phyloP scores from a whole-genome alignment of 2,329 filamentous ascomycete species.

The Neonectria magnoliae region DNA sequence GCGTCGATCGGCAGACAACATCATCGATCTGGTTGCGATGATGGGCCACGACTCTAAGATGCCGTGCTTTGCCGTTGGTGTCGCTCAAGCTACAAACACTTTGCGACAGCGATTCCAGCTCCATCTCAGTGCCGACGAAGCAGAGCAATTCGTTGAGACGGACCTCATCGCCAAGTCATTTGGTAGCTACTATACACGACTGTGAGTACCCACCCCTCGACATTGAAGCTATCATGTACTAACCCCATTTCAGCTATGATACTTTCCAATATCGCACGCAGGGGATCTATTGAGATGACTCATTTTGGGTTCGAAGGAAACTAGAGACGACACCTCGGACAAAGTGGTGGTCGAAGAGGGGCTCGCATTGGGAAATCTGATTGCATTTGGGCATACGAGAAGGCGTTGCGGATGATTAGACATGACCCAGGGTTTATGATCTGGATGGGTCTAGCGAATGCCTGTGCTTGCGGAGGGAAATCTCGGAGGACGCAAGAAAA shows the following conservation, averaged over 20 bases:
- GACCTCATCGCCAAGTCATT: constrained; percentile 83
- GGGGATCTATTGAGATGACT: constrained; percentile 76
- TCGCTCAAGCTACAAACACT: constrained; percentile 74
- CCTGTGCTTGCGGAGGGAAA: constrained; percentile 1
- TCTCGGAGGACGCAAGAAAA: neutral
- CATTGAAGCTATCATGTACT: constrained; percentile 1
- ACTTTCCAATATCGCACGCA: constrained; percentile 90
- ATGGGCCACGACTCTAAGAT: constrained; percentile 87
- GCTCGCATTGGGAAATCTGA: constrained; percentile 32
- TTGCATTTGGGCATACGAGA: constrained; percentile 38
- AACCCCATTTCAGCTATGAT: constrained; percentile 69
- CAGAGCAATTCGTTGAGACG: constrained; percentile 81
- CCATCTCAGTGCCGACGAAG: constrained; percentile 83
- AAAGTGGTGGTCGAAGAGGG: constrained; percentile 19
- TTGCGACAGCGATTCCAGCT: constrained; percentile 82
- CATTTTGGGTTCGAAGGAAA: constrained; percentile 1
- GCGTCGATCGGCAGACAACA: constrained; percentile 79
- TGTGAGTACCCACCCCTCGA: constrained; percentile 62
- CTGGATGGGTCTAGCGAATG: constrained; percentile 14
- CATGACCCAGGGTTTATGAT: constrained; percentile 26
- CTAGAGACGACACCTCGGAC: constrained; percentile 2
- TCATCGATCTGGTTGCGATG: constrained; percentile 84
- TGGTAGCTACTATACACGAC: constrained; percentile 86
- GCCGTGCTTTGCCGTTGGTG: constrained; percentile 82
- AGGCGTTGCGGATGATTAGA: constrained; percentile 44